These are phyloP conservation scores for Pyricularia sp. DNA, from an alignment of 2,329 filamentous ascomycete genomes.

Conservation along the genomic window DNA sequence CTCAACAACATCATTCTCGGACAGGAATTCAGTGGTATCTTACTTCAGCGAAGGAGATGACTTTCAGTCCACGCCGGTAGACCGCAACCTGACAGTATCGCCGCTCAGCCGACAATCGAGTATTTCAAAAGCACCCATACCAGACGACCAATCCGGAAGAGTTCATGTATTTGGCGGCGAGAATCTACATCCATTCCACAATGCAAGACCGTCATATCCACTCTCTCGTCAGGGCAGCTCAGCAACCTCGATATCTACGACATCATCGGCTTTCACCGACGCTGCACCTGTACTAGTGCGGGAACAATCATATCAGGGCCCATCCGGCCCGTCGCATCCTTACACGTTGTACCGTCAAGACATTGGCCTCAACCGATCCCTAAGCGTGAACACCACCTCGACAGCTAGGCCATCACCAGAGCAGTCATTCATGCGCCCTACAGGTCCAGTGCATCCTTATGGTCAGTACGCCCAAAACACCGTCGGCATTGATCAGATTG, in stretches of 20 bases:
- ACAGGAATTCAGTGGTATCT: background rate
- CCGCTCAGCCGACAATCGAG: constrained; percentile 31
- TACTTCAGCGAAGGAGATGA: background rate
- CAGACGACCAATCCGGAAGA: constrained; percentile 37
- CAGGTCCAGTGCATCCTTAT: constrained; percentile 75
- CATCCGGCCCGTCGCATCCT: constrained; percentile 69
- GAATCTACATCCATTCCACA: background rate
- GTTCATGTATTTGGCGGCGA: constrained; percentile 26
- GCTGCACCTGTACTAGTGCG: background rate
- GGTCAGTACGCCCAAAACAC: constrained; percentile 78
- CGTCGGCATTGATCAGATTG: constrained; percentile 38
- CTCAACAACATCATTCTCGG: background rate
- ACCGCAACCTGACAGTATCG: background rate
- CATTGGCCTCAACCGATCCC: constrained; percentile 63
- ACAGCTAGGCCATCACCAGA: constrained; percentile 19
- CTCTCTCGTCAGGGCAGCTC: background rate
- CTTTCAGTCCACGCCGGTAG: background rate
- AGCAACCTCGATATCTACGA: background rate
- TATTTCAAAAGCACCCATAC: constrained; percentile 41
- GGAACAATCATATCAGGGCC: constrained; percentile 47
- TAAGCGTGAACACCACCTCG: constrained; percentile 52
- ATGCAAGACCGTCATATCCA: background rate
- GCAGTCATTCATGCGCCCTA: constrained; percentile 46
- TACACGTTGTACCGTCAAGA: constrained; percentile 79
- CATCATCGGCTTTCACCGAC: background rate